These are phyloP conservation scores for Rhizopogon vinicolor DNA, from an alignment of 768 basidiomycete genomes.

Conservation along the genomic window DNA sequence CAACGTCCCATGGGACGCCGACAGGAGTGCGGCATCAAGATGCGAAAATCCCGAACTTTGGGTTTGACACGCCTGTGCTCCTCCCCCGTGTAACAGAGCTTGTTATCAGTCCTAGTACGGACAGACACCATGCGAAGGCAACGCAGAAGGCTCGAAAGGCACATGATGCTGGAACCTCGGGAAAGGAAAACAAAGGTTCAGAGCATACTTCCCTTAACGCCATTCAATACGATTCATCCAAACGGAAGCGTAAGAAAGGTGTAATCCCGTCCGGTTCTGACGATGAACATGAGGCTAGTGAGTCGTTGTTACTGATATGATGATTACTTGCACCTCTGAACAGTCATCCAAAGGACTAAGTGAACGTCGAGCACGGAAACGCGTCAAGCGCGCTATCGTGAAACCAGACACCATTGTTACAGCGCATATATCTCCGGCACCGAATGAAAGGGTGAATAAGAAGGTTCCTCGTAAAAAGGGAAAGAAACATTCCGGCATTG, in stretches of 20 bases:
- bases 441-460: conserved; percentile 1
- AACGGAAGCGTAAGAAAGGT: conserved; percentile 18
- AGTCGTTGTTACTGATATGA: conserved; percentile 9
- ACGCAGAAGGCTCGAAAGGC: conserved; percentile 2
- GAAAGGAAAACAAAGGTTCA: neutral
- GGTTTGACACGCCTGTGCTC: conserved; percentile 53
- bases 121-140: neutral
- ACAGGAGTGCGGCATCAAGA: conserved; percentile 1
- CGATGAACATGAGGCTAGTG: conserved; percentile 33
- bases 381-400: conserved; percentile 52
- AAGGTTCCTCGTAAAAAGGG: conserved; percentile 13
- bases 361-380: conserved; percentile 63
- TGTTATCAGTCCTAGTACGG: neutral
- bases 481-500: conserved; percentile 16
- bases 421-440: conserved; percentile 6
- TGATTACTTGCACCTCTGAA: neutral
- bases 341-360: conserved; percentile 42
- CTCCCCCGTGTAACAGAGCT: conserved; percentile 37
- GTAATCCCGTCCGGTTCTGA: conserved; percentile 20
- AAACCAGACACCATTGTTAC: conserved; percentile 17
- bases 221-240: conserved; percentile 6
- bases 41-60: conserved; percentile 18
- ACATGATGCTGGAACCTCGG: neutral
- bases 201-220: neutral
- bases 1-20: conserved; percentile 7